Base-by-base conservation (phyloP, 1,284 basidiomycete genomes). In the Clitocybe nebularis region DNA sequence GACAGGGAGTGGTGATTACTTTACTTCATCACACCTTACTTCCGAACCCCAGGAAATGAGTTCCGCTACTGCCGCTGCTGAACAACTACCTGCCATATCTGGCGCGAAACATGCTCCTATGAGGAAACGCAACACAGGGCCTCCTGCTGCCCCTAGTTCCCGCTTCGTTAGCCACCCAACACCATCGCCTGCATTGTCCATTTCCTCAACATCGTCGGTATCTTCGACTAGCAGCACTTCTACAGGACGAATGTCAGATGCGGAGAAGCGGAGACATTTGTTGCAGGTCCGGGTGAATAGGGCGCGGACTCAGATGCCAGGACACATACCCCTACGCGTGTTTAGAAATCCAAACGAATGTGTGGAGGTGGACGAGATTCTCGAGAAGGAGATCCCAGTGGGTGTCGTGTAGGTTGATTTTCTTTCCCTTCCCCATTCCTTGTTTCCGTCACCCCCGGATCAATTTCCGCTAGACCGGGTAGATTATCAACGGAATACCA, bases 311-410 rank as follows among this genome's bases (percentile, higher is more conserved):
- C 60, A 68, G 52, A 72, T 84, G 47, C 80, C 82, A 9, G 53
- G 59, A 20, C 64, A 75, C 45, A 67, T 86, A 7, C 62, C 67
- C 10, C 60, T 89, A 56, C 70, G 83, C 35, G 59, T 89, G 14
- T 89, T 89, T 55, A 69, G 75, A 50, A 59, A 76, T 28, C 81
- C 86, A 5, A 61, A 56, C 46, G 84, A 89, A 50, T 88, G 85
- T 52, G 66, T 75, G 5, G 85, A 87, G 57, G 73, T 71, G 16
- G 63, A 64, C 30, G 58, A 59, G 11, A 60, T 74, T 41, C 52
- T 74, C 34, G 54, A 43, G 24, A 51, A 36, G 40, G 50, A 53
- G 36, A 13, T 17, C 14, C 11, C 29, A 5, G 2, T 32, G 7
- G 29, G 11, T 32, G 13, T 5, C 13, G 13, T n/a, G n/a, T n/a